Base-by-base conservation (phyloP, 2,329 filamentous ascomycete species). In the Fusarium sp. region DNA sequence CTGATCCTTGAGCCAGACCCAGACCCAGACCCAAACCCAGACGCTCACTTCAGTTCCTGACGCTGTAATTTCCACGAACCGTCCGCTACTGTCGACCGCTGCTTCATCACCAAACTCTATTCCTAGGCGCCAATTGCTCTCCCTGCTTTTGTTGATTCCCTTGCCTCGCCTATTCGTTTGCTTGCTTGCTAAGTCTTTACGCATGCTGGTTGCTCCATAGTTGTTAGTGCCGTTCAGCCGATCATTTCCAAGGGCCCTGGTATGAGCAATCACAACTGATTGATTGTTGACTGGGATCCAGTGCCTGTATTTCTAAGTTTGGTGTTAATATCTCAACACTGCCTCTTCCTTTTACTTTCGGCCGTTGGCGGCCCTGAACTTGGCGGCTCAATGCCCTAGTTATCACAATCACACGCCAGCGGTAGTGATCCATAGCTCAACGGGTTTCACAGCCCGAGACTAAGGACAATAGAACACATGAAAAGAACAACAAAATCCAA, bases 81-180 rank as follows among this genome's bases (percentile, higher is more conserved):
- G 50, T 49, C 49, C 54, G 39, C 63, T 54, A 64, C 44, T 54
- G 26, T 51, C 66, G 72, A 71, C 72, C 72, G 59, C 59, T 73
- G 72, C 72, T 73, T 73, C 72, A 74, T 64, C 36, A 26, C 52
- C 33, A 74, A 74, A 74, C 72, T 74, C 72, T 74, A 74, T 68
- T 73, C 57, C 54, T 26, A 44, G 61, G 44, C 51, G 62, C 67
- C 65, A 60, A 57, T 54, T 54, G 45, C 31, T 65, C 51, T 50
- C 44, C 63, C 36, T 66, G 65, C 46, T 59, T n/a, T 69, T 63
- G 38, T 38, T 38, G 21, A 26, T 28, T 50, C 24, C 36, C 22
- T 57, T 65, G 56, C 33, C 31, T 26, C 42, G 40, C 15, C 40
- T 40, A 24, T 33, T 31, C 40, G 50, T 47, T 59, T 56, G 38